Base-by-base conservation (phyloP, 495 filamentous ascomycete species). In the Talaromyces adpressus region DNA sequence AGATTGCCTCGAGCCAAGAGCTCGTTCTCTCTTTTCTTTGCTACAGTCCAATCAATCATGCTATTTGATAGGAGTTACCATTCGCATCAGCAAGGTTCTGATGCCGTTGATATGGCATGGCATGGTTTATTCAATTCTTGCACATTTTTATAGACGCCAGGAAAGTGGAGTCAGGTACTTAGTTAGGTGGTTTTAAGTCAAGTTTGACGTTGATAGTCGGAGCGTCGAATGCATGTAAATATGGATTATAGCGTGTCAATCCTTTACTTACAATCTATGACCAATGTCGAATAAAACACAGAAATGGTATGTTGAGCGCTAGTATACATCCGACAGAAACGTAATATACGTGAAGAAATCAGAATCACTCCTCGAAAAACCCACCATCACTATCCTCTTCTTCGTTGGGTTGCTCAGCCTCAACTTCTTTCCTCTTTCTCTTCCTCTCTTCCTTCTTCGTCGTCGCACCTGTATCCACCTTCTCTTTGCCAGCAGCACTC, bases 341-440 rank as follows among this genome's bases (percentile, higher is more conserved):
- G 16, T 20, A 4, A 58, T 22, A 58, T 36, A 23, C 8, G 12
- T 32, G 12, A 25, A 16, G 27, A 18, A 20, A 49, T 9, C 20
- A 41, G 5, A 23, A 32, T 68, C 59, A 68, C 25, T 64, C 30
- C 62, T 80, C 77, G 41, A 81, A 87, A 70, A 87, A 87, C 5
- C 81, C 84, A 23, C 80, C 84, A 68, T 85, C 84, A 66, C 82
- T 85, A 7, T 79, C 78, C 0, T 83, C 76, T 8, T 76, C 71
- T 54, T 71, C 69, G 2, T 16, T 53, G 18, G 49, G 27, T 56
- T 29, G 6, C 6, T 29, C 22, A 27, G 30, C 23, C 27, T 66
- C 59, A 25, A 61, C 53, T 45, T 62, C 61, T 34, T 61, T 59
- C 6, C 11, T 45, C 64, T 62, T 34, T n/a, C 58, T 54, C 52